These are phyloP conservation scores for Seiridium cupressi DNA, from an alignment of 2,329 filamentous ascomycete genomes.

Conservation along the genomic window DNA sequence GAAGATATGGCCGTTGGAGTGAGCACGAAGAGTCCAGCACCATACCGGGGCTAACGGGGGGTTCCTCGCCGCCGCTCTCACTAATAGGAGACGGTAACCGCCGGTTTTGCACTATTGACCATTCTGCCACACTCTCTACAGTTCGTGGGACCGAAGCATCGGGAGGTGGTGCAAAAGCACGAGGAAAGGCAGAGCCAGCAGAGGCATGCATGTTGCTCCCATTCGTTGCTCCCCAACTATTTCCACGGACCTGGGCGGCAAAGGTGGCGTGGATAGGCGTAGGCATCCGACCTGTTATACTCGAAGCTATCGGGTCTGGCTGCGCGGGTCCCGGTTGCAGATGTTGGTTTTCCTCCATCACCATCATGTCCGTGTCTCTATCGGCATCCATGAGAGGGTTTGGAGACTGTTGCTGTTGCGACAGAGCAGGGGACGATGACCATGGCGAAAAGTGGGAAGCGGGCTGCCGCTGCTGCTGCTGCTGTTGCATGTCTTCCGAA, in stretches of 20 bases:
- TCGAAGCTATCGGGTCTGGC: slow-evolving; percentile 27
- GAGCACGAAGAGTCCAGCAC: slow-evolving; percentile 32
- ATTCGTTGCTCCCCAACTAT: slow-evolving; percentile 41
- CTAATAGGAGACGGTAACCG: slow-evolving; percentile 60
- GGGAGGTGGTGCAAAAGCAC: slow-evolving; percentile 30
- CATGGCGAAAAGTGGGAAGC: slow-evolving; percentile 31
- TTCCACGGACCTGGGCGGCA: slow-evolving; percentile 53
- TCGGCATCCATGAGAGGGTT: slow-evolving; percentile 31
- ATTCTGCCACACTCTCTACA: slow-evolving; percentile 43
- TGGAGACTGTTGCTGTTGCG: slow-evolving; percentile 20
- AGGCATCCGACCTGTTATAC: slow-evolving; percentile 48
- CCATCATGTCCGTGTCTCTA: slow-evolving; percentile 51
- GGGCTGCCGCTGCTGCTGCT: slow-evolving; percentile 4
- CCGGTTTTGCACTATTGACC: slow-evolving; percentile 51
- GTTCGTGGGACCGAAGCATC: slow-evolving; percentile 48
- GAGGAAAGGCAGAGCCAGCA: slow-evolving; percentile 13
- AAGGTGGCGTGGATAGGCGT: slow-evolving; percentile 61
- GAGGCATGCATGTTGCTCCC: slow-evolving; percentile 19
- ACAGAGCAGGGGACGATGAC: slow-evolving; percentile 19
- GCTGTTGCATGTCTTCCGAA: slow-evolving; percentile 32
- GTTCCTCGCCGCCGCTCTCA: slow-evolving; percentile 49
- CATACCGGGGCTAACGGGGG: slow-evolving; percentile 35
- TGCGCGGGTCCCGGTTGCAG: slow-evolving; percentile 29
- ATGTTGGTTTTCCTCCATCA: slow-evolving; percentile 27
- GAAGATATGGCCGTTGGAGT: slow-evolving; percentile 31